A percentile compares a stretch with the other conserved stretches of the same genome.
Evolutionary conservation across 495 filamentous ascomycete species (phyloP).

Genomic region (Amorphotheca resinae): DNA sequence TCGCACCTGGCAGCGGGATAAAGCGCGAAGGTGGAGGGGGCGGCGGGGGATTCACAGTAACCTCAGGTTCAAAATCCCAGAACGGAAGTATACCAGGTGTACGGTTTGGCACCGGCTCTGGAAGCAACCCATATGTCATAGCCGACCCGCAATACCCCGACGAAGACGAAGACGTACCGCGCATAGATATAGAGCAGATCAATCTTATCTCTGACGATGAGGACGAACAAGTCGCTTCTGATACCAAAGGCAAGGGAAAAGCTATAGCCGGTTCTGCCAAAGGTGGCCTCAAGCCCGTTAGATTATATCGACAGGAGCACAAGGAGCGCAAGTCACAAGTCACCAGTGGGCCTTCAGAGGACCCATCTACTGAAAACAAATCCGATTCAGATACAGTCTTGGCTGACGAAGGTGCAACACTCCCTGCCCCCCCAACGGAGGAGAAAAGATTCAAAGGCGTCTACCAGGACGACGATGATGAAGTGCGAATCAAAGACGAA

Average conservation of each 20-base stretch:
- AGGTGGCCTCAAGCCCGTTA: constrained; percentile 30
- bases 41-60: neutral
- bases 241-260: neutral
- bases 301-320: constrained; percentile 40
- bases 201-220: constrained; percentile 9
- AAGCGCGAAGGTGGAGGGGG: neutral
- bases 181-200: constrained; percentile 19
- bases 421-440: no score
- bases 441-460: constrained; percentile 12
- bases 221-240: constrained; percentile 4
- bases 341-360: constrained; percentile 32
- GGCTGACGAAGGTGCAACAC: constrained; percentile 7
- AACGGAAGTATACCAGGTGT: neutral
- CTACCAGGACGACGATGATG: constrained; percentile 14
- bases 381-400: neutral
- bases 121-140: neutral
- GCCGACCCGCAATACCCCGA: constrained; percentile 18
- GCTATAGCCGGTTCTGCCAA: constrained; percentile 5
- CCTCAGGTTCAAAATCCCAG: neutral
- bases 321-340: constrained; percentile 37
- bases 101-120: neutral
- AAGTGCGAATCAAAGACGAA: constrained; percentile 6
- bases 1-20: neutral
- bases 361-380: constrained; percentile 4
- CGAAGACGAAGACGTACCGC: constrained; percentile 9